phyloP scores from a whole-genome alignment of 2,329 filamentous ascomycete species.

The Ceratocystis cubensis region DNA sequence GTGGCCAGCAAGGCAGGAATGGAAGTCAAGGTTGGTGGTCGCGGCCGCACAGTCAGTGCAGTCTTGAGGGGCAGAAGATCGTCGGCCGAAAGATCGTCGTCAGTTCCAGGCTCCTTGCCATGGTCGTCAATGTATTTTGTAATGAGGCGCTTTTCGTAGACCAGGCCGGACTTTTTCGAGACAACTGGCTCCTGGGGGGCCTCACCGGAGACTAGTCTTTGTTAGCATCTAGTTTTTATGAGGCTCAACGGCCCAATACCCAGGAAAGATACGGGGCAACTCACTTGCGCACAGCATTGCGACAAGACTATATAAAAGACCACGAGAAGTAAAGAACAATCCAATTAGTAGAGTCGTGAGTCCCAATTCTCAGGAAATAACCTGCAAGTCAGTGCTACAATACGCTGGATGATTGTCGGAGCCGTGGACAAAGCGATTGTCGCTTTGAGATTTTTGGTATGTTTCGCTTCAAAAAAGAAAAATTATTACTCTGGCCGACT shows the following conservation, averaged over 20 bases:
- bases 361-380: not conserved
- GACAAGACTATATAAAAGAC: conserved; percentile 22
- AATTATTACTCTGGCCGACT: not conserved
- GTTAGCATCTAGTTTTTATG: not conserved
- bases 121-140: conserved; percentile 90
- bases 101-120: conserved; percentile 81
- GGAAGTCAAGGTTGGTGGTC: conserved; percentile 86
- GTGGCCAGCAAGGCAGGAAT: conserved; percentile 87
- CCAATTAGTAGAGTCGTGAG: not conserved
- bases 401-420: not conserved
- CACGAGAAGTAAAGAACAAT: not conserved
- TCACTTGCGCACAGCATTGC: conserved; percentile 40
- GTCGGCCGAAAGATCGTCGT: conserved; percentile 68
- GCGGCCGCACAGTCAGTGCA: conserved; percentile 68
- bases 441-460: not conserved
- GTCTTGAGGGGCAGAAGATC: conserved; percentile 84
- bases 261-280: conserved; percentile 21
- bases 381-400: not conserved
- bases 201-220: conserved; percentile 72
- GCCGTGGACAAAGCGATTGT: not conserved
- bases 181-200: conserved; percentile 88
- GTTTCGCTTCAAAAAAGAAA: not conserved
- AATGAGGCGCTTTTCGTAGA: conserved; percentile 91
- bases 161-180: conserved; percentile 83
- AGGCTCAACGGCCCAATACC: no score